Evolutionary conservation across 805 yeast species (phyloP).

Genomic region (Crinitomyces ghanaensis): DNA sequence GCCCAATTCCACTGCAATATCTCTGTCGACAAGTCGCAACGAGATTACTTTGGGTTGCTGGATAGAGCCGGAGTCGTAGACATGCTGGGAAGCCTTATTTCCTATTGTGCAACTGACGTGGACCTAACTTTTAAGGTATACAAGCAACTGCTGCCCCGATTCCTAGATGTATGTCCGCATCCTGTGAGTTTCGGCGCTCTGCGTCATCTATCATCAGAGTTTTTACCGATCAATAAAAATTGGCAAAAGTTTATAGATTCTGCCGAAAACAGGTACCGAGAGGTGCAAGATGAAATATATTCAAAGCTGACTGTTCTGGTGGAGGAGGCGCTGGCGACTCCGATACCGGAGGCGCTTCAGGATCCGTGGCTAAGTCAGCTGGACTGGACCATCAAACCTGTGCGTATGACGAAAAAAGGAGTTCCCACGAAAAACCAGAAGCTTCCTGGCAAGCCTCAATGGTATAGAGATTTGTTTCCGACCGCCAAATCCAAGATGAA

Average conservation of each 20-base stretch:
- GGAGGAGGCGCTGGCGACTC: conserved; percentile 45
- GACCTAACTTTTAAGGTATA: conserved; percentile 61
- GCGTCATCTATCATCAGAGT: conserved; percentile 55
- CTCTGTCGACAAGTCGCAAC: conserved; percentile 48
- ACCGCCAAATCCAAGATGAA: conserved; percentile 34
- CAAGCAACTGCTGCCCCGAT: conserved; percentile 56
- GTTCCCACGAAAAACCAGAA: conserved; percentile 49
- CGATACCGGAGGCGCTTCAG: conserved; percentile 19
- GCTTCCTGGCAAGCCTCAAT: conserved; percentile 83
- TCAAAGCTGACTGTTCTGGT: conserved; percentile 49
- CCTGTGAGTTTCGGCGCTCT: conserved; percentile 91
- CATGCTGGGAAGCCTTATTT: conserved; percentile 49
- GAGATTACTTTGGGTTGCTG: conserved; percentile 51
- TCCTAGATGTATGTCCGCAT: conserved; percentile 65
- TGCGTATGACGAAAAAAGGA: conserved; percentile 52
- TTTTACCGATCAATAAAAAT: conserved; percentile 61
- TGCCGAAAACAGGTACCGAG: conserved; percentile 58
- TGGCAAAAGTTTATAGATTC: conserved; percentile 66
- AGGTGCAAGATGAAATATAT: conserved; percentile 45
- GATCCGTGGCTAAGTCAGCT: conserved; percentile 91
- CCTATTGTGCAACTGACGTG: conserved; percentile 83
- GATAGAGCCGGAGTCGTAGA: conserved; percentile 44
- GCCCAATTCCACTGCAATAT: conserved; percentile 68
- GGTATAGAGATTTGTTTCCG: conserved; percentile 62
- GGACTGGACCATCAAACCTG: conserved; percentile 68